These are phyloP conservation scores for Scheffersomyces insectosa DNA, from an alignment of 1,139 yeast genomes.

Conservation along the genomic window DNA sequence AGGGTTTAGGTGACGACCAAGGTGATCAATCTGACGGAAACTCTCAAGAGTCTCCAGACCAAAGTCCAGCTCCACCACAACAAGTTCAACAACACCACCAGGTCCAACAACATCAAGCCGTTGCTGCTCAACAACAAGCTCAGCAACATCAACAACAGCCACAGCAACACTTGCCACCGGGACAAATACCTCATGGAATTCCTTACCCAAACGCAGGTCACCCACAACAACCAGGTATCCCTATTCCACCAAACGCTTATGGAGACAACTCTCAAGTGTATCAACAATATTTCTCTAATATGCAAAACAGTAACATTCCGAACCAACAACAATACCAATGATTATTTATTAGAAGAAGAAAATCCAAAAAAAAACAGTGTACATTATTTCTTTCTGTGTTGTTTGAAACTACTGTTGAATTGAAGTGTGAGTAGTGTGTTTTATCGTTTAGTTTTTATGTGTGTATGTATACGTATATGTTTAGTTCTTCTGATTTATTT, in stretches of 20 bases:
- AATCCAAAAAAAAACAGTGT: not conserved
- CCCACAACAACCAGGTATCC: conserved; percentile 39
- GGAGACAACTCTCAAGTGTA: conserved; percentile 46
- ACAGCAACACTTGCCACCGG: conserved; percentile 47
- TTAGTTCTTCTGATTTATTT: conserved; percentile 1
- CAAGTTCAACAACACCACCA: conserved; percentile 32
- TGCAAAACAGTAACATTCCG: conserved; percentile 50
- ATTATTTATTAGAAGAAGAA: not conserved
- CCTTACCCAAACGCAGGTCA: conserved; percentile 44
- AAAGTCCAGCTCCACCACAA: conserved; percentile 36
- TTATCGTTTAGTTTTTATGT: not conserved
- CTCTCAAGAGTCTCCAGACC: conserved; percentile 43
- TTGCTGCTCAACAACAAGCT: conserved; percentile 24
- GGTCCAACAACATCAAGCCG: conserved; percentile 23
- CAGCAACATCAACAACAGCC: conserved; percentile 26
- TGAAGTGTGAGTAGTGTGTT: not conserved
- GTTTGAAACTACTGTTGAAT: conserved; percentile 1
- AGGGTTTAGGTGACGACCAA: conserved; percentile 58
- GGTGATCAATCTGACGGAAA: conserved; percentile 62
- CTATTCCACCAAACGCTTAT: conserved; percentile 48
- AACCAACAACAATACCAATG: conserved; percentile 47
- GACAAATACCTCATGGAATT: conserved; percentile 48
- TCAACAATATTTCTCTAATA: conserved; percentile 61
- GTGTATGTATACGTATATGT: not conserved
- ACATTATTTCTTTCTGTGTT: conserved; percentile 1